Percentiles rank a stretch among this genome's conserved stretches.
These are phyloP conservation scores for Penicillium maclennaniae DNA, from an alignment of 495 filamentous ascomycete species.

Conservation along the genomic window DNA sequence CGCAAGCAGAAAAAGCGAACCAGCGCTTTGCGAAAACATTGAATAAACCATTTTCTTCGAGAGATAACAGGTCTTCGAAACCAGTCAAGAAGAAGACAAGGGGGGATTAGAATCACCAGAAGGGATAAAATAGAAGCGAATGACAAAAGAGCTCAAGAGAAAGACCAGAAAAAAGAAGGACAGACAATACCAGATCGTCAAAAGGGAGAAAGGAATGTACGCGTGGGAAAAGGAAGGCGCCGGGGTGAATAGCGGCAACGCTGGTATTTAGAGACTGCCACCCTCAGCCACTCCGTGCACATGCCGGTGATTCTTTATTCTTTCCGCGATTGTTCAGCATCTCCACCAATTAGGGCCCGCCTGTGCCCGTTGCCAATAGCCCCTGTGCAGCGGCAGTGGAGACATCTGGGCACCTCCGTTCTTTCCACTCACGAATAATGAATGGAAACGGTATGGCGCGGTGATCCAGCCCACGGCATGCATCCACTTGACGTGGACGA, in stretches of 20 bases:
- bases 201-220: constrained; percentile 27
- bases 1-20: constrained; percentile 24
- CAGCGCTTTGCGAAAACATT: constrained; percentile 23
- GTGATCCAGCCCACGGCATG: constrained; percentile 1
- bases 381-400: constrained; percentile 5
- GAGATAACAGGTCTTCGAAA: not conserved
- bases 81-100: not conserved
- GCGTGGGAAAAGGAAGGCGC: constrained; percentile 19
- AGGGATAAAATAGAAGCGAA: constrained; percentile 5
- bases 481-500: constrained; percentile 3
- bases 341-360: constrained; percentile 5
- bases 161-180: constrained; percentile 9
- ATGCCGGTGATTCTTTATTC: too few species aligned
- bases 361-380: not conserved
- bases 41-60: constrained; percentile 20
- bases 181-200: constrained; percentile 23
- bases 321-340: not conserved
- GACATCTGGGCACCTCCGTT: not conserved
- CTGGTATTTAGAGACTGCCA: constrained; percentile 4
- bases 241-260: not conserved
- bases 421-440: not conserved
- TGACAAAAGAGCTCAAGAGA: constrained; percentile 5
- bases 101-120: too few species aligned
- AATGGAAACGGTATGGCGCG: not conserved
- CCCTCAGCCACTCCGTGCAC: not conserved